Evolutionary conservation across 345 rosid genomes (phyloP).

Genomic region (Cochlearia excelsa): DNA sequence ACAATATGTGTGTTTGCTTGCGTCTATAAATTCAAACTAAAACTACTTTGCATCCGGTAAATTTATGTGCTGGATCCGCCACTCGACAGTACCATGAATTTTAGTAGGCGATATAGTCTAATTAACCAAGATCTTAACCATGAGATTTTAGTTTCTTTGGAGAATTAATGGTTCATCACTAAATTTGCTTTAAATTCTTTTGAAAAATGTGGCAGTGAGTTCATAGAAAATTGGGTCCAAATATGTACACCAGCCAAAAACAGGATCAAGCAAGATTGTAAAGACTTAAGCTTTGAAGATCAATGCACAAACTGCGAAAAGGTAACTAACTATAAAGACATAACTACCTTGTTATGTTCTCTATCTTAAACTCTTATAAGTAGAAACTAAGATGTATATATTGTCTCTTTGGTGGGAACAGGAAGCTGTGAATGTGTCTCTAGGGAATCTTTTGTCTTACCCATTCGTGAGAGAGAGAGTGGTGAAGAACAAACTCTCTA

Average conservation of each 20-base stretch:
- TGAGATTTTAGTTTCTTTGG: not conserved
- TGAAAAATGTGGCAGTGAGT: conserved; percentile 51
- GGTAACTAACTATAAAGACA: conserved; percentile 37
- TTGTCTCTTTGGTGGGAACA: conserved; percentile 21
- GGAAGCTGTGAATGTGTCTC: conserved; percentile 81
- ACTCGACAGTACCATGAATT: too few species aligned
- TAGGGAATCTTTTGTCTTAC: conserved; percentile 69
- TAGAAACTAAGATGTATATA: not conserved
- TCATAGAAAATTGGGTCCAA: conserved; percentile 84
- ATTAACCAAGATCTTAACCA: conserved; percentile 2
- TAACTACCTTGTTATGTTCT: conserved; percentile 1
- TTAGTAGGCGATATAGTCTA: not conserved
- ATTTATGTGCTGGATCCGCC: too few species aligned
- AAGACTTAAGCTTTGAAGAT: conserved; percentile 48
- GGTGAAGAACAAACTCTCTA: conserved; percentile 43
- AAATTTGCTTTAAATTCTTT: conserved; percentile 14
- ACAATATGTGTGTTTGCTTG: too few species aligned
- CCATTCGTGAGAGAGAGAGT: conserved; percentile 72
- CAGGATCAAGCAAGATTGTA: conserved; percentile 56
- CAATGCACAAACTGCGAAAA: conserved; percentile 83
- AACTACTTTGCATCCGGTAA: too few species aligned
- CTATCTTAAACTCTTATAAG: not conserved
- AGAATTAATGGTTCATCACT: not conserved
- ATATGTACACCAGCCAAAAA: conserved; percentile 72
- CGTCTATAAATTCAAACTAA: too few species aligned